Conservation (phyloP, 257 asterid species). For the Thymus mandschuricus region DNA sequence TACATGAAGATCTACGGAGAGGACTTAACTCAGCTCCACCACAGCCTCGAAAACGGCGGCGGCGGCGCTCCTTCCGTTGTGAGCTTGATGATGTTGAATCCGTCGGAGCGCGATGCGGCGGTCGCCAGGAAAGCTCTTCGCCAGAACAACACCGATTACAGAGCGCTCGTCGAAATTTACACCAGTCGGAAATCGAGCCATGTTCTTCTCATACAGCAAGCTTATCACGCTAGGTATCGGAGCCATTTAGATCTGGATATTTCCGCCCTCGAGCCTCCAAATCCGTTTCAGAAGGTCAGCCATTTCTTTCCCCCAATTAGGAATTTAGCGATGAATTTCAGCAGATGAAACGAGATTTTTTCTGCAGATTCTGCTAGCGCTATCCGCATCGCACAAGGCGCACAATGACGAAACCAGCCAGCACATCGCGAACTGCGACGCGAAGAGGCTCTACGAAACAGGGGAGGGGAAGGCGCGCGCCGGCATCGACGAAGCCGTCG, state of each 20-base stretch:
- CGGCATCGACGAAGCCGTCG: slow-evolving; percentile 59
- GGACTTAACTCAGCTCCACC: slow-evolving; percentile 39
- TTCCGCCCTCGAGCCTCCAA: slow-evolving; percentile 58
- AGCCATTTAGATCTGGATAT: slow-evolving; percentile 55
- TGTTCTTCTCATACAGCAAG: slow-evolving; percentile 60
- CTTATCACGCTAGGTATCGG: slow-evolving; percentile 55
- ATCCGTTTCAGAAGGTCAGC: slow-evolving; percentile 65
- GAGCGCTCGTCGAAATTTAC: slow-evolving; percentile 56
- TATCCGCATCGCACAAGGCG: slow-evolving; percentile 80
- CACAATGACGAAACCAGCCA: slow-evolving; percentile 62
- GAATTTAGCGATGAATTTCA: neutral
- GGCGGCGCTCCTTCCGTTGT: slow-evolving; percentile 25
- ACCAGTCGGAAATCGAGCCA: slow-evolving; percentile 75
- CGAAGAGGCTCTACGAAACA: slow-evolving; percentile 63
- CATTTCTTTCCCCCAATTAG: neutral
- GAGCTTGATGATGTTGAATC: slow-evolving; percentile 43
- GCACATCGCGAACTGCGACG: slow-evolving; percentile 78
- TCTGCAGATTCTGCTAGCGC: slow-evolving; percentile 58
- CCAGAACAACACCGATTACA: slow-evolving; percentile 34
- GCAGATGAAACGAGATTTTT: neutral
- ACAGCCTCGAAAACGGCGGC: neutral
- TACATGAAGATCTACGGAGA: slow-evolving; percentile 48
- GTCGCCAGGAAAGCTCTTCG: slow-evolving; percentile 61
- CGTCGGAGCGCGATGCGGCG: slow-evolving; percentile 61
- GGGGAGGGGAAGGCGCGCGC: slow-evolving; percentile 64